Evolutionary conservation across 2,329 filamentous ascomycete genomes (phyloP), one percentile per base, ranked within the genome.

Genomic region (Aspergillus luchuensis): DNA sequence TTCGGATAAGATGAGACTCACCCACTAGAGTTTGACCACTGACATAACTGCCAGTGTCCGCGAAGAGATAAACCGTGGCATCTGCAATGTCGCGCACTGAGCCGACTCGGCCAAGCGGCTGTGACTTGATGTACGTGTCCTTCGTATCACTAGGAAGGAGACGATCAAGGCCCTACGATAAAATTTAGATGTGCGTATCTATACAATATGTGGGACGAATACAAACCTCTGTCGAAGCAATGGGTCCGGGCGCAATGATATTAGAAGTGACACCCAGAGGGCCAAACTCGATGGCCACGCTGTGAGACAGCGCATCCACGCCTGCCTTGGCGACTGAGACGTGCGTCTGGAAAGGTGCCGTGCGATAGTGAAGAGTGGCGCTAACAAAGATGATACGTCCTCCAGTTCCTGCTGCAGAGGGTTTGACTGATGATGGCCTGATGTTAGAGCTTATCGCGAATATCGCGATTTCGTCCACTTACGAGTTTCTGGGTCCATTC

Each of bases 311-410:
- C 1, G 92, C 89, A 77, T 99, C 94, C 10, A 99, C 87, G 15
- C 89, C 91, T 0, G 94, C 91, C 79, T 99, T 99, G 59, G 95
- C 94, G 1, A 92, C 92, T 2, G 89, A 84, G n/a, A 94, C 93
- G 77, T 98, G 94, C 2, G 90, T 86, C 76, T 98, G 95, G 67
- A 97, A 81, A 0, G 92, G 89, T 76, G 89, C 87, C 39, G 92
- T 92, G 0, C 90, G 89, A 80, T 94, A 97, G 80, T 98, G 94
- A 70, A 98, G 89, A 1, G 91, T 93, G 4, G 93, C 94, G 48
- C 90, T 95, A 63, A 98, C 85, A 76, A 93, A 96, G 70, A 97
- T 86, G 72, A 98, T 92, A 60, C 93, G 88, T 8, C 93, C 92
- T 51, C 91, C 90, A 0, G 89, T 90, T 1, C 84, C 83, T 25